phyloP scores from a whole-genome alignment of 106 monocot species.

The Gastrodia elata region DNA sequence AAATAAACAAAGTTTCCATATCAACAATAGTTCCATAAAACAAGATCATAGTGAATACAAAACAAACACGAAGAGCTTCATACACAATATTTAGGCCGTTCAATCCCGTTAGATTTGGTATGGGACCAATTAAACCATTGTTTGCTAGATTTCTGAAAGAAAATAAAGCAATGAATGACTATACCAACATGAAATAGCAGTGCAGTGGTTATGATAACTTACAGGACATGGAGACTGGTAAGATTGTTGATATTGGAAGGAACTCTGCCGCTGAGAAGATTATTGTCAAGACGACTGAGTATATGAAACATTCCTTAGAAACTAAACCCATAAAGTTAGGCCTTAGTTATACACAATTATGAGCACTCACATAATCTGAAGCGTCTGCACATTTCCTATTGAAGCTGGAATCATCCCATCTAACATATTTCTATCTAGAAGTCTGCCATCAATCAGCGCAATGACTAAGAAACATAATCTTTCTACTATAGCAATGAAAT shows the following conservation, averaged over 20 bases:
- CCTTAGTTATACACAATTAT: neutral
- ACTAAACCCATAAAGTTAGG: conserved; percentile 3
- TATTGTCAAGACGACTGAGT: conserved; percentile 15
- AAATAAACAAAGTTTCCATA: conserved; percentile 26
- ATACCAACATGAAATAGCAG: conserved; percentile 4
- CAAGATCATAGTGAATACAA: neutral
- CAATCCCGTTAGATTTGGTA: conserved; percentile 35
- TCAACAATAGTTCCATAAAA: conserved; percentile 4
- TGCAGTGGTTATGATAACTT: neutral
- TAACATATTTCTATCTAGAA: conserved; percentile 15
- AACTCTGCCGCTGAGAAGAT: conserved; percentile 10
- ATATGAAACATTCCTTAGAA: neutral
- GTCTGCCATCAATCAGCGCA: conserved; percentile 12
- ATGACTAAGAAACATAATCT: conserved; percentile 4
- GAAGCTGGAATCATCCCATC: conserved; percentile 15
- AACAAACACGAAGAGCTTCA: neutral
- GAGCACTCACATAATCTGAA: conserved; percentile 8
- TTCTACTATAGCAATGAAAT: neutral
- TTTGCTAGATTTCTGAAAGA: conserved; percentile 16
- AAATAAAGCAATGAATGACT: neutral
- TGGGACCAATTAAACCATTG: conserved; percentile 8
- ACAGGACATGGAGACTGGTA: conserved; percentile 12
- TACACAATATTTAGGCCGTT: conserved; percentile 24
- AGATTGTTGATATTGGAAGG: conserved; percentile 19
- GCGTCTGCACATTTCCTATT: conserved; percentile 7